Evolutionary conservation across 345 rosid species (phyloP).

Genomic region (Gossypium stocksii): DNA sequence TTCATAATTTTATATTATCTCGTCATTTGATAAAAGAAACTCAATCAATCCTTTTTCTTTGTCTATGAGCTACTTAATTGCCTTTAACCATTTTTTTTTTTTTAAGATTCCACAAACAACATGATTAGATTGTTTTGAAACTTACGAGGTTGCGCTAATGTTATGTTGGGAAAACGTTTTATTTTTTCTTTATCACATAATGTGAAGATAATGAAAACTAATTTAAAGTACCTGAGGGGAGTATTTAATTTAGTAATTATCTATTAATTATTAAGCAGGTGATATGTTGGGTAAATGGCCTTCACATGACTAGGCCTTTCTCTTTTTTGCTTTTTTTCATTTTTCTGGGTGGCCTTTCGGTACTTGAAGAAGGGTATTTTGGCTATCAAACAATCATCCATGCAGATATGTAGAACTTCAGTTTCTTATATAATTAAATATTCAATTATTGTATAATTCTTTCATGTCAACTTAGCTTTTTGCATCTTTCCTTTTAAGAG

Average conservation of each 20-base stretch:
- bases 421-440: background rate
- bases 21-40: background rate
- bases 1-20: background rate
- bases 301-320: background rate
- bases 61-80: background rate
- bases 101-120: too few species aligned
- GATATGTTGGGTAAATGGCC: background rate
- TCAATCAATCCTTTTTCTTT: background rate
- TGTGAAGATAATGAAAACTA: conserved; percentile 7
- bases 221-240: background rate
- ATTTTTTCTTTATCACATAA: background rate
- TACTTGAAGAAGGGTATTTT: background rate
- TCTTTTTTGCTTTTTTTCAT: background rate
- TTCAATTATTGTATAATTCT: background rate
- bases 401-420: background rate
- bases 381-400: background rate
- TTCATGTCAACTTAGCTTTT: background rate
- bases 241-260: background rate
- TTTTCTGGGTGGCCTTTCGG: background rate
- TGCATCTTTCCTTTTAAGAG: background rate
- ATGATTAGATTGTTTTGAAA: background rate
- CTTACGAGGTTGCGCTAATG: background rate
- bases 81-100: too few species aligned
- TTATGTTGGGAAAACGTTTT: background rate
- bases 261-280: background rate